Base-by-base conservation (phyloP, 129 eudicot species). In the Mikania micrantha region DNA sequence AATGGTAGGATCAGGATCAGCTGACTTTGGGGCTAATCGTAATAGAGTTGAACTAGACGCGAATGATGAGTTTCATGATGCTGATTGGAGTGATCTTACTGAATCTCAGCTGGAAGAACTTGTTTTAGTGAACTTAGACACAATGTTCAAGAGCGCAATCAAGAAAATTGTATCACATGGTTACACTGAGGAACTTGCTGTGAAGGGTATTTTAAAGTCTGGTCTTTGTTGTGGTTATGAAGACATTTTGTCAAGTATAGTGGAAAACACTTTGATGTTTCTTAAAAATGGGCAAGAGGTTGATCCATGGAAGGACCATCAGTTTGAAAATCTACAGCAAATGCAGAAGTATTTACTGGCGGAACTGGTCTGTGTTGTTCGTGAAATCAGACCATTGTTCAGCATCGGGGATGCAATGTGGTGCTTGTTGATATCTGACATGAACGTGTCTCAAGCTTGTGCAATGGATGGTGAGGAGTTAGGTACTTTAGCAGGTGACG, bases 321-420 rank as follows among this genome's bases (percentile, higher is more conserved):
- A 74, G 64, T 91, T 87, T 68, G 90, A 91, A 72, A 85, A 77
- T 79, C 42, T 87, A 56, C 83, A 79, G 53, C 88, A 91, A 62
- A 72, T 91, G 86, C 86, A 85, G 74, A 87, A 81, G 85, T 87
- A 81, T 77, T 77, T 81, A 72, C 61, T 91, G 62, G 95, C 93
- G 1, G 93, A 91, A 79, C 49, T 87, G 70, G 95, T 91, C 9
- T 85, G 95, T 68, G 84, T 87, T 74, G 59, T 91, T 45, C 86
- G 84, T 58, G 93, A 87, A 70, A 84, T 87, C 40, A 79, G 85
- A 61, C 97, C 97, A 59, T 81, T 77, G 28, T 85, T 83, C 54
- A 87, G 97, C 78, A 87, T 85, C 0, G 97, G 93, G 24, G 97
- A 91, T 56, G 93, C 97, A 60, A 83, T 87, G 97, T 91, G 97